Evolutionary conservation across 2,329 filamentous ascomycete genomes (phyloP).

Genomic region (Ustulina deusta): DNA sequence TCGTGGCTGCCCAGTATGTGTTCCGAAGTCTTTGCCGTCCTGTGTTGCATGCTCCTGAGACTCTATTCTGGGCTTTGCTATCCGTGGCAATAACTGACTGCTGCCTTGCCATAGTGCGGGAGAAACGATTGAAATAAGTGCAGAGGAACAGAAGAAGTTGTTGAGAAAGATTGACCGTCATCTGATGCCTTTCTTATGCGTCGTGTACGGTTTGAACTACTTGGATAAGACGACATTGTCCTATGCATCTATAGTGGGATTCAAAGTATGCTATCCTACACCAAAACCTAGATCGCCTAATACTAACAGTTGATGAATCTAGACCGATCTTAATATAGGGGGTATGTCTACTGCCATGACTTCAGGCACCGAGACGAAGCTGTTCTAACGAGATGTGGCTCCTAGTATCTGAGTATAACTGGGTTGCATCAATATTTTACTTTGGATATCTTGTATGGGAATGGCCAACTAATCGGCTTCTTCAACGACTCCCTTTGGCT

Average conservation of each 20-base stretch:
- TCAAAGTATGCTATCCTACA: constrained; percentile 52
- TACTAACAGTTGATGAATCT: not conserved
- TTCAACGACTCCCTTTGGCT: constrained; percentile 73
- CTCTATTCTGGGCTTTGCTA: not conserved
- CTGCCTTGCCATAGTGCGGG: constrained; percentile 43
- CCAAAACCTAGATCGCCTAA: not conserved
- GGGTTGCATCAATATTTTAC: constrained; percentile 65
- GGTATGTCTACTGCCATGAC: constrained; percentile 34
- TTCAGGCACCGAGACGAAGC: not conserved
- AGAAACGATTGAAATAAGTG: constrained; percentile 53
- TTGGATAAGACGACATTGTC: constrained; percentile 60
- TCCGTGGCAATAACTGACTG: constrained; percentile 5
- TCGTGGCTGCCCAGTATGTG: constrained; percentile 50
- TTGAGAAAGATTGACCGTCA: constrained; percentile 61
- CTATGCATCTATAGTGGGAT: constrained; percentile 66
- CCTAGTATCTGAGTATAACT: constrained; percentile 48
- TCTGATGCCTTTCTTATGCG: constrained; percentile 65
- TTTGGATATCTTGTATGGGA: constrained; percentile 68
- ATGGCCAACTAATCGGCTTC: constrained; percentile 73
- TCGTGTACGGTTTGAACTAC: constrained; percentile 70
- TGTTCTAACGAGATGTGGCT: constrained; percentile 56
- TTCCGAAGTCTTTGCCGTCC: not conserved
- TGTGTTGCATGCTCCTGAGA: not conserved
- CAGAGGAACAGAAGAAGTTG: constrained; percentile 56
- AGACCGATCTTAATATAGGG: constrained; percentile 41